Conservation (phyloP, 2,329 filamentous ascomycete species). For the Penicillium occitanis region DNA sequence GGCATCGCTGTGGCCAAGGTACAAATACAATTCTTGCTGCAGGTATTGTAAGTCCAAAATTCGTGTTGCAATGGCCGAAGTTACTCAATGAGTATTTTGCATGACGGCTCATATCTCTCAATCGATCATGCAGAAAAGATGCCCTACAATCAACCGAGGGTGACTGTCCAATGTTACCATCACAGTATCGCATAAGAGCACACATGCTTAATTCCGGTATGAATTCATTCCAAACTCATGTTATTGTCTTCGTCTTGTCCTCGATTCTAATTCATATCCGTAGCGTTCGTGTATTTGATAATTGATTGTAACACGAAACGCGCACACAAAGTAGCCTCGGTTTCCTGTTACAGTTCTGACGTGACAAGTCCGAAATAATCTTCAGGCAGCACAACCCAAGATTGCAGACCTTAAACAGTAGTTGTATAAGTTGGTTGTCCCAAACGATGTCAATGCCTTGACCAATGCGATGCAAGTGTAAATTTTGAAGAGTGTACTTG, state of each 20-base stretch:
- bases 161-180: not conserved
- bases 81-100: not conserved
- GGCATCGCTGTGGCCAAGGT: not conserved
- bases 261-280: not conserved
- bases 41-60: not conserved
- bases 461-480: conserved; percentile 15
- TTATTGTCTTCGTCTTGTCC: not conserved
- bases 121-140: not conserved
- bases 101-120: not conserved
- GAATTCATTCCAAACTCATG: not conserved
- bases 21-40: not conserved
- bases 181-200: not conserved
- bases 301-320: conserved; percentile 5
- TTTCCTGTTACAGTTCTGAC: not conserved
- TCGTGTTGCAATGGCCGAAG: not conserved
- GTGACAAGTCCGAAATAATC: not conserved
- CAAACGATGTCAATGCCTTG: conserved; percentile 1
- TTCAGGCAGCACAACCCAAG: conserved; percentile 14
- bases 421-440: not conserved
- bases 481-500: not conserved
- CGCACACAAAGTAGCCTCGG: not conserved
- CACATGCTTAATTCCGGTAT: not conserved
- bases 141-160: not conserved
- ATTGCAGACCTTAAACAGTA: not conserved
- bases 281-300: not conserved